Evolutionary conservation across 306 rosid genomes (phyloP).

Genomic region (Canavalia gladiata): DNA sequence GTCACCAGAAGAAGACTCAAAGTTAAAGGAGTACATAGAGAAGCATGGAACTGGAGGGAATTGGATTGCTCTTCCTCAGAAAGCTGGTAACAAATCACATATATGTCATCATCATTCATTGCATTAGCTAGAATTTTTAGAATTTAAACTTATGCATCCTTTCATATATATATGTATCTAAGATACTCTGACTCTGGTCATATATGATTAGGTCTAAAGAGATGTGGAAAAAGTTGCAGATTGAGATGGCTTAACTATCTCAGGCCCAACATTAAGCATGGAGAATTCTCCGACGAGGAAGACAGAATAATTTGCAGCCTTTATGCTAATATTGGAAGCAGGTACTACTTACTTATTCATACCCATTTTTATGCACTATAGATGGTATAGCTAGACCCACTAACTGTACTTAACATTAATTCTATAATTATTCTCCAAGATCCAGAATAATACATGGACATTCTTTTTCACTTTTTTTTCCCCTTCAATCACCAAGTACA

Average conservation of each 20-base stretch:
- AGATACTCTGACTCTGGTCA: constrained; percentile 15
- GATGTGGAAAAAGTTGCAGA: constrained; percentile 97
- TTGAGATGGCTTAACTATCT: constrained; percentile 97
- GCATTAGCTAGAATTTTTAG: background rate
- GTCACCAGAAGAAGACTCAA: constrained; percentile 96
- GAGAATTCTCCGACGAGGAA: constrained; percentile 94
- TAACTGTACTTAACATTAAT: background rate
- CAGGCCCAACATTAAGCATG: constrained; percentile 93
- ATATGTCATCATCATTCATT: background rate
- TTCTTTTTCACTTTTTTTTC: background rate
- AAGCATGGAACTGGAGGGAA: constrained; percentile 92
- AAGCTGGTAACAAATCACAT: constrained; percentile 70
- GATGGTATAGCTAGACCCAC: constrained; percentile 19
- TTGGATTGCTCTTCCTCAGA: constrained; percentile 96
- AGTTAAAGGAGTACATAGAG: constrained; percentile 79
- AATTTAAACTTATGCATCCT: background rate
- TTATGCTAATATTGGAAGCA: constrained; percentile 89
- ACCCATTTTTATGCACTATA: constrained; percentile 36
- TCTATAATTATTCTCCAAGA: constrained; percentile 33
- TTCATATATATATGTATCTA: background rate
- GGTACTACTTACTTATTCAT: constrained; percentile 51
- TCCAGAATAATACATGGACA: constrained; percentile 38
- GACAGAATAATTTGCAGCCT: constrained; percentile 87
- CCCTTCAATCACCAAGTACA: constrained; percentile 8
- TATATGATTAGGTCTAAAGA: constrained; percentile 67